Conservation (phyloP, 495 filamentous ascomycete genomes). For the Talaromyces nanjingensis region DNA sequence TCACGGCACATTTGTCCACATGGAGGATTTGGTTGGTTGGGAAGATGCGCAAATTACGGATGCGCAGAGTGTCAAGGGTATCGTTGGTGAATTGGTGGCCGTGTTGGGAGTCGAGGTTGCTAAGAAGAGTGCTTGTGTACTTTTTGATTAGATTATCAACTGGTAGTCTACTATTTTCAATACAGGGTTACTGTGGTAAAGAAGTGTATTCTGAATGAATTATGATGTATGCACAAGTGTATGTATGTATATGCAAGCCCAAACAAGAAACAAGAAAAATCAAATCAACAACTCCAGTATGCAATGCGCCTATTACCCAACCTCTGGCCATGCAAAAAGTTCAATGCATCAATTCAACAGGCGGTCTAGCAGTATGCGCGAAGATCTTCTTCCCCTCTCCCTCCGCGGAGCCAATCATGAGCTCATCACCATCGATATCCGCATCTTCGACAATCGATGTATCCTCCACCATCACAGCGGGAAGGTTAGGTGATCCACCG, state of each 20-base stretch:
- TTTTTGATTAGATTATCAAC: slow-evolving; percentile 16
- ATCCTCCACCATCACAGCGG: slow-evolving; percentile 88
- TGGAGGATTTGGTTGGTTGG: slow-evolving; percentile 62
- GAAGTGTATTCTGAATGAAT: neutral
- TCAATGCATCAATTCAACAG: slow-evolving; percentile 79
- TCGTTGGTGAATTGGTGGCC: slow-evolving; percentile 71
- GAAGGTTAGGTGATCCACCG: slow-evolving; percentile 68
- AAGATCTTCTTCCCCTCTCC: slow-evolving; percentile 49
- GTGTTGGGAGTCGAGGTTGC: slow-evolving; percentile 64
- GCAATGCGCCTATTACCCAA: neutral
- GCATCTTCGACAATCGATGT: slow-evolving; percentile 56
- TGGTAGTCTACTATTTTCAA: neutral
- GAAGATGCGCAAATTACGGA: slow-evolving; percentile 48
- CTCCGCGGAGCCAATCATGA: slow-evolving; percentile 27
- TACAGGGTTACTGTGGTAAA: too few species aligned
- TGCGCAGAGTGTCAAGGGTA: slow-evolving; percentile 50
- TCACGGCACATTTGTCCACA: slow-evolving; percentile 33
- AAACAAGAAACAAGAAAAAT: neutral
- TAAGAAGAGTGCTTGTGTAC: slow-evolving; percentile 38
- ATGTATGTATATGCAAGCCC: neutral
- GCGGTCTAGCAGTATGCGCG: slow-evolving; percentile 75
- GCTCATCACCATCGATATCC: slow-evolving; percentile 29
- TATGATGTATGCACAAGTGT: neutral
- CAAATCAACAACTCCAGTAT: slow-evolving; percentile 2
- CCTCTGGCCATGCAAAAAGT: neutral